Evolutionary conservation across 257 asterid genomes (phyloP).

Genomic region (Galeopsis tetrahit): DNA sequence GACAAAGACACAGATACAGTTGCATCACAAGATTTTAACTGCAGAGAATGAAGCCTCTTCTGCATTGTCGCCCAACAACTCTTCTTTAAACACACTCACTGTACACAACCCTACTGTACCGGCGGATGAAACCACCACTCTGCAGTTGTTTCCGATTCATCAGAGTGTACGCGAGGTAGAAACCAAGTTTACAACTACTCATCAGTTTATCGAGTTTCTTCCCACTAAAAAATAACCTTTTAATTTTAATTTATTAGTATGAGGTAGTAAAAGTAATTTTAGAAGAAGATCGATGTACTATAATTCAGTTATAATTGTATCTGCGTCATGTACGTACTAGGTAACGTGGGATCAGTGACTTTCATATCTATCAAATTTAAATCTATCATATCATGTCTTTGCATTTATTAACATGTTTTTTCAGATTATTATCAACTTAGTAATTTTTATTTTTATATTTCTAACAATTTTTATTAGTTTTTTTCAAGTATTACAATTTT

Average conservation of each 20-base stretch:
- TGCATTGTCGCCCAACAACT: slow-evolving; percentile 21
- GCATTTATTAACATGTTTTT: neutral
- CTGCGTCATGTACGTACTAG: slow-evolving; percentile 14
- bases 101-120: neutral
- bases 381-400: neutral
- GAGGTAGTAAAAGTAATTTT: too few species aligned
- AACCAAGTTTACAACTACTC: slow-evolving; percentile 30
- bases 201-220: slow-evolving; percentile 61
- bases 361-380: too few species aligned
- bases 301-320: neutral
- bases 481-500: too few species aligned
- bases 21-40: slow-evolving; percentile 35
- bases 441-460: too few species aligned
- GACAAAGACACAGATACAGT: neutral
- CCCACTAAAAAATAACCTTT: slow-evolving; percentile 37
- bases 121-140: neutral
- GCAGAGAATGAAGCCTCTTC: slow-evolving; percentile 33
- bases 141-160: neutral
- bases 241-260: too few species aligned
- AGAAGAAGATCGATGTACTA: neutral
- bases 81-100: slow-evolving; percentile 1
- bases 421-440: too few species aligned
- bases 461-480: too few species aligned
- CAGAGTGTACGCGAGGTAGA: neutral
- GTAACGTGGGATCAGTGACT: neutral